A percentile compares a stretch with the other conserved stretches of the same genome.
Conservation (phyloP, 2,329 filamentous ascomycete species). For the Domatiomyces globalis region DNA sequence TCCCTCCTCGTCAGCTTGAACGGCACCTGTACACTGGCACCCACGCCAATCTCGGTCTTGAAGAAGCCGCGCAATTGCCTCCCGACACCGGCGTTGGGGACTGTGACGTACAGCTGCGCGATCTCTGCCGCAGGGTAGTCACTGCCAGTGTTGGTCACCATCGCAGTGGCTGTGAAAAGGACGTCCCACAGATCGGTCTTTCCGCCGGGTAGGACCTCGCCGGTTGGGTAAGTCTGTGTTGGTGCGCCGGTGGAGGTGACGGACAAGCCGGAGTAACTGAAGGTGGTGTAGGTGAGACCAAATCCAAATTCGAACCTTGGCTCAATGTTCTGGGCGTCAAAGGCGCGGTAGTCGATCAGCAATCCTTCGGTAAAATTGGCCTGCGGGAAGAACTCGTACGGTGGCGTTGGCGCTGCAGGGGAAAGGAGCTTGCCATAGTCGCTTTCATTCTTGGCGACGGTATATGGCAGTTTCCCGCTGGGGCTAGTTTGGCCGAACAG, state of each 20-base stretch:
- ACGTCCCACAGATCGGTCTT: constrained; percentile 50
- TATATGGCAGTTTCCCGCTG: constrained; percentile 64
- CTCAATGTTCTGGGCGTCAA: constrained; percentile 51
- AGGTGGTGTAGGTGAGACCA: constrained; percentile 68
- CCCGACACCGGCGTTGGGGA: constrained; percentile 14
- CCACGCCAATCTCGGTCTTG: constrained; percentile 40
- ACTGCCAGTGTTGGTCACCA: constrained; percentile 29
- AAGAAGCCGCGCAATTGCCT: constrained; percentile 49
- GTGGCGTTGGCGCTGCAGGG: not conserved
- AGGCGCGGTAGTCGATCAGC: constrained; percentile 69
- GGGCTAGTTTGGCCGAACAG: constrained; percentile 71
- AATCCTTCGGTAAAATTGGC: constrained; percentile 61
- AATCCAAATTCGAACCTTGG: constrained; percentile 58
- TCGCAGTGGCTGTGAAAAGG: constrained; percentile 25
- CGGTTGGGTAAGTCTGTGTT: constrained; percentile 27
- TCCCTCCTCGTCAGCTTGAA: constrained; percentile 47
- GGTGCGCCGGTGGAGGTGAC: constrained; percentile 42
- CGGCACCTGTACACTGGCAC: constrained; percentile 33
- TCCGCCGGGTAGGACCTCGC: constrained; percentile 47
- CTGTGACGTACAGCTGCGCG: constrained; percentile 43
- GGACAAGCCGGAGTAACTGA: constrained; percentile 55
- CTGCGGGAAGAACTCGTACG: constrained; percentile 45
- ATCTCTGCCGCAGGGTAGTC: constrained; percentile 52
- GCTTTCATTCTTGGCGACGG: constrained; percentile 53
- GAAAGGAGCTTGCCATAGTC: constrained; percentile 43